Conservation (phyloP, 1,284 basidiomycete genomes). For the Ceratobasidium sp. region DNA sequence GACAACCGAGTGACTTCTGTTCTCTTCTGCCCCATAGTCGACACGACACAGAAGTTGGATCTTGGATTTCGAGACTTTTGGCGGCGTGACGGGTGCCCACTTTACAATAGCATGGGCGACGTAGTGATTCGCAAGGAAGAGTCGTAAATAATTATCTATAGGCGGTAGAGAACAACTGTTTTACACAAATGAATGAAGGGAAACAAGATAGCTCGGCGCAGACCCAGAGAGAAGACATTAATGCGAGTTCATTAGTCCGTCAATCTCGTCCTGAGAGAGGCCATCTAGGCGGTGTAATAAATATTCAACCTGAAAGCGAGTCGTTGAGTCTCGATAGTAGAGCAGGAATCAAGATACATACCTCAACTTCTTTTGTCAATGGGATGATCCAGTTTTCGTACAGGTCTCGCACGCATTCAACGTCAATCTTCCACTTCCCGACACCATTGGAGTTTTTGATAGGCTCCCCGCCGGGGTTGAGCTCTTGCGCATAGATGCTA, state of each 20-base stretch:
- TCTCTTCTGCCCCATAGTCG: too few species aligned
- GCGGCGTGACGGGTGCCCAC: too few species aligned
- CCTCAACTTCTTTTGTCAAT: conserved; percentile 97
- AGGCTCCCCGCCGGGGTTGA: conserved; percentile 73
- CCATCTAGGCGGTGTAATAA: conserved; percentile 83
- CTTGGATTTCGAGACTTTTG: too few species aligned
- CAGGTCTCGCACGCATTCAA: conserved; percentile 88
- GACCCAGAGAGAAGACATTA: conserved; percentile 15
- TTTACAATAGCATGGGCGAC: too few species aligned
- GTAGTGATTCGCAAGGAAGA: too few species aligned
- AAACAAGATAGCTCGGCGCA: not conserved
- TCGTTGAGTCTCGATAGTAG: conserved; percentile 4
- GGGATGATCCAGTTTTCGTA: conserved; percentile 97
- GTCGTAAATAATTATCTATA: not conserved
- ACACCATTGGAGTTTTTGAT: conserved; percentile 23
- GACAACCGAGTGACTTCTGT: too few species aligned
- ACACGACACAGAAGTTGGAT: too few species aligned
- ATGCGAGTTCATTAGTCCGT: conserved; percentile 57
- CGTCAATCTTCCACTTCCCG: conserved; percentile 76
- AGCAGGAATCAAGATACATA: conserved; percentile 53
- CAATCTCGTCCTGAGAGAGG: conserved; percentile 78
- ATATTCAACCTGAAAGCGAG: conserved; percentile 78
- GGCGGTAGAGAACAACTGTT: conserved; percentile 2
- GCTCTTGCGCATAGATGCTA: conserved; percentile 87
- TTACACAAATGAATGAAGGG: conserved; percentile 22